Conservation (phyloP, 441 rosid species). For the Aquilaria agallochum region DNA sequence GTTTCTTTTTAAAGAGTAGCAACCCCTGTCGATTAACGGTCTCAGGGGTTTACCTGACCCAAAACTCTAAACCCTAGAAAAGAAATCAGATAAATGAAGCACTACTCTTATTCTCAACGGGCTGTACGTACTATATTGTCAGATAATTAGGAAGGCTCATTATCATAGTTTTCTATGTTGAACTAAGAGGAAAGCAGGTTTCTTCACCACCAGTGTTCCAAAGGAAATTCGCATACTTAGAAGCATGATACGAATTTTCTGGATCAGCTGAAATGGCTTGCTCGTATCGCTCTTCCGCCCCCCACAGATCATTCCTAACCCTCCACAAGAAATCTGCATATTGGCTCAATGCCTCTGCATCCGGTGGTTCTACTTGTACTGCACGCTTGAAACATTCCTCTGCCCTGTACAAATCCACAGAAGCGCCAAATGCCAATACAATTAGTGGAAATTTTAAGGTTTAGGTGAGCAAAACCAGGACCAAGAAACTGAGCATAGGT, state of each 20-base stretch:
- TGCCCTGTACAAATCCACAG: conserved; percentile 40
- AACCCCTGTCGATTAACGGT: too few species aligned
- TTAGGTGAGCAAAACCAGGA: neutral
- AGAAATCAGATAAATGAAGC: too few species aligned
- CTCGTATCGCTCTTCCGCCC: conserved; percentile 69
- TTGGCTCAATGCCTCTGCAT: conserved; percentile 52
- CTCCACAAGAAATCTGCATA: conserved; percentile 76
- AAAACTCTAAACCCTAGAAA: too few species aligned
- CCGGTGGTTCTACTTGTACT: conserved; percentile 43
- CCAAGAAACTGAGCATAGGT: neutral
- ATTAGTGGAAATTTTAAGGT: neutral
- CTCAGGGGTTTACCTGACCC: too few species aligned
- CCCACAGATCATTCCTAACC: conserved; percentile 61
- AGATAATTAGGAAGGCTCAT: too few species aligned
- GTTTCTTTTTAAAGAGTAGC: too few species aligned
- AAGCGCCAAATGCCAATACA: neutral
- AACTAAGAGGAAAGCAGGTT: conserved; percentile 56
- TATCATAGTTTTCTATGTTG: neutral
- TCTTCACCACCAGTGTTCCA: conserved; percentile 81
- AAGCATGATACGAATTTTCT: conserved; percentile 40
- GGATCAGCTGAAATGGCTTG: conserved; percentile 64
- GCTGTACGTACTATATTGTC: too few species aligned
- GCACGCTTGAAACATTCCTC: conserved; percentile 79
- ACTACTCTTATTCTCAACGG: too few species aligned
- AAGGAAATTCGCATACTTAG: conserved; percentile 71